phyloP scores from a whole-genome alignment of 2,329 filamentous ascomycete genomes.

The Neonectria faginata region DNA sequence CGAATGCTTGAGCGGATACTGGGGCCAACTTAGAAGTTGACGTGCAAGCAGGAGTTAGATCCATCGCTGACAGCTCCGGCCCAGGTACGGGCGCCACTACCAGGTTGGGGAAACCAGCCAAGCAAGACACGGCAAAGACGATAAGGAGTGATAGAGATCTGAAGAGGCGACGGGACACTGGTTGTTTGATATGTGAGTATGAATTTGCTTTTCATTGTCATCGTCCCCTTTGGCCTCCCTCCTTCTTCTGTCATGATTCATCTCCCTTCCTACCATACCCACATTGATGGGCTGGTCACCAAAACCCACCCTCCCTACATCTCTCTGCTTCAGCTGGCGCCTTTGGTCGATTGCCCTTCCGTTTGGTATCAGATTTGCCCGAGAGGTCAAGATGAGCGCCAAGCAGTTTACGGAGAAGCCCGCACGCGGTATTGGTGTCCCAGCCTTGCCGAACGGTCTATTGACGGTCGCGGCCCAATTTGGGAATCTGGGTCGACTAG shows the following conservation, averaged over 20 bases:
- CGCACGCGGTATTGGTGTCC: not conserved
- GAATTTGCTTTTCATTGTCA: not conserved
- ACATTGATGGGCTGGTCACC: conserved; percentile 16
- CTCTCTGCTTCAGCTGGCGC: conserved; percentile 19
- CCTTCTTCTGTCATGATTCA: not conserved
- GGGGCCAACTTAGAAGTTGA: conserved; percentile 24
- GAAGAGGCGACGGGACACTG: not conserved
- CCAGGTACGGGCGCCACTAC: conserved; percentile 26
- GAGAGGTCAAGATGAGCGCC: conserved; percentile 21
- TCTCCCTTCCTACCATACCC: conserved; percentile 3
- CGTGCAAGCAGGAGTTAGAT: conserved; percentile 28
- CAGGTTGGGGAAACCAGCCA: conserved; percentile 15
- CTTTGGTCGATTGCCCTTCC: conserved; percentile 26
- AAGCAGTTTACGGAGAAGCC: not conserved
- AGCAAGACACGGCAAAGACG: conserved; percentile 12
- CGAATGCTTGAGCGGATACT: conserved; percentile 28
- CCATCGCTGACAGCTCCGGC: conserved; percentile 33
- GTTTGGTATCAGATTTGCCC: conserved; percentile 14
- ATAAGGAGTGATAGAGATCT: not conserved
- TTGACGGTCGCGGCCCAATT: conserved; percentile 27
- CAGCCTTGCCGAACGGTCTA: conserved; percentile 13
- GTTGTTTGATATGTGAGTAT: conserved; percentile 7
- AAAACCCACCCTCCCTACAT: conserved; percentile 1
- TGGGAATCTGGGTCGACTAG: conserved; percentile 15
- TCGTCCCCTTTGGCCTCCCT: not conserved